Evolutionary conservation across 257 asterid species (phyloP), one percentile per base, ranked within the genome.

Genomic region (Leptodermis oblonga): DNA sequence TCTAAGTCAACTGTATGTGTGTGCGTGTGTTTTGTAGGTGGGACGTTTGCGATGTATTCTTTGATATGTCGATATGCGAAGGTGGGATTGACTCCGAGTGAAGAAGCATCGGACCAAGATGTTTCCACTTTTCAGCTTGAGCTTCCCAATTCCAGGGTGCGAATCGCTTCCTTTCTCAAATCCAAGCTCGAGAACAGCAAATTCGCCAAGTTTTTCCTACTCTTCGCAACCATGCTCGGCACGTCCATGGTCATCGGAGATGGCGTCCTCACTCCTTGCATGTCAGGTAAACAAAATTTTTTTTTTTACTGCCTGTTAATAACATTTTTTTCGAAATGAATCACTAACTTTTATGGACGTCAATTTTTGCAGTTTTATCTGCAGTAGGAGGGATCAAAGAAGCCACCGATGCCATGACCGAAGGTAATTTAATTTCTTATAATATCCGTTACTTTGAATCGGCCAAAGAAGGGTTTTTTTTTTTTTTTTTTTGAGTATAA

Each of bases 201-300:
- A 42, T 31, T 65, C 26, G 84, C 89, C 5, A 87, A 85, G 77
- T 17, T 79, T 25, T 14, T 88, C 26, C 86, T 90, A 7, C 82
- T 90, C 37, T 82, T 86, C 5, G 81, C 76, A 25, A 70, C 97
- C 31, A 85, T 88, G 53, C 87, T 90, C 4, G 96, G 97, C 39
- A 90, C 96, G 23, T 85, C 96, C 2, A 88, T 90, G 96, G 97
- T 88, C 20, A 90, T 90, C 18, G 97, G 96, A 0, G 96, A 89
- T 49, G 95, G 96, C 5, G 86, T 90, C 62, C 85, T 90, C 4
- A 90, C 97, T 30, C 97, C 97, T 8, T 83, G 85, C 76, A 90
- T 90, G 63, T 90, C 97, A 73, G 95, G 95, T 76, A 26, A 0
- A 43, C 12, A 43, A 43, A 43, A 43, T 43, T 34, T 34, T 34